Evolutionary conservation across 768 basidiomycete genomes (phyloP).

Genomic region (Pleurotus platypus): DNA sequence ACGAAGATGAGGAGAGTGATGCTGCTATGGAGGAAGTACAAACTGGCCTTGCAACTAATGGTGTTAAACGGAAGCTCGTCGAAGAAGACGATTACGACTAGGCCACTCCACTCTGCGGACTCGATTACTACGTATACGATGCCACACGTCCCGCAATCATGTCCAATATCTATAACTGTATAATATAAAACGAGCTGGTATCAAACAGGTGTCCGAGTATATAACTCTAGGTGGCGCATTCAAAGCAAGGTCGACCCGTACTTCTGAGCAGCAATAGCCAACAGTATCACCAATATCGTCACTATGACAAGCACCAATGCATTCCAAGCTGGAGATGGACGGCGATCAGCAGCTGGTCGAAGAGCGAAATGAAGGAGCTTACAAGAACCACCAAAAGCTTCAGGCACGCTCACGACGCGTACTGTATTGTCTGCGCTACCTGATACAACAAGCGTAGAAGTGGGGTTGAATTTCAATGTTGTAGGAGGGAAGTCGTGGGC

Average conservation of each 20-base stretch:
- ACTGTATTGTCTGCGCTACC: constrained; percentile 90
- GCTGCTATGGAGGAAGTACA: constrained; percentile 74
- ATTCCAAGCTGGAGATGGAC: constrained; percentile 29
- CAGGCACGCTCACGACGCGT: constrained; percentile 74
- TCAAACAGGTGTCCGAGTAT: too few species aligned
- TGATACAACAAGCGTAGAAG: constrained; percentile 75
- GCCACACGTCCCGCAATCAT: neutral
- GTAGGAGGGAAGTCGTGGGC: constrained; percentile 96
- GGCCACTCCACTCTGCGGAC: constrained; percentile 1
- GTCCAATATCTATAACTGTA: constrained; percentile 4
- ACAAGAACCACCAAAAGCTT: constrained; percentile 49
- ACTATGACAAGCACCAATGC: constrained; percentile 36
- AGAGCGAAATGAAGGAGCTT: constrained; percentile 21
- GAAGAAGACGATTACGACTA: constrained; percentile 88
- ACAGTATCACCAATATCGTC: constrained; percentile 36
- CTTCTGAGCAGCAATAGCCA: constrained; percentile 37
- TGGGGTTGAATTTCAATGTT: constrained; percentile 82
- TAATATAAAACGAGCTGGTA: too few species aligned
- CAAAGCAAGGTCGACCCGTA: neutral
- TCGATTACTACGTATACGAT: too few species aligned
- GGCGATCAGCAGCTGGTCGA: constrained; percentile 7
- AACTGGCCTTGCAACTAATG: constrained; percentile 46
- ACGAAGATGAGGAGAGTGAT: constrained; percentile 77
- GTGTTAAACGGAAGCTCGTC: constrained; percentile 73
- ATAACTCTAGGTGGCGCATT: neutral